Conservation (phyloP, 345 rosid genomes). For the Dipteronia dyeriana region DNA sequence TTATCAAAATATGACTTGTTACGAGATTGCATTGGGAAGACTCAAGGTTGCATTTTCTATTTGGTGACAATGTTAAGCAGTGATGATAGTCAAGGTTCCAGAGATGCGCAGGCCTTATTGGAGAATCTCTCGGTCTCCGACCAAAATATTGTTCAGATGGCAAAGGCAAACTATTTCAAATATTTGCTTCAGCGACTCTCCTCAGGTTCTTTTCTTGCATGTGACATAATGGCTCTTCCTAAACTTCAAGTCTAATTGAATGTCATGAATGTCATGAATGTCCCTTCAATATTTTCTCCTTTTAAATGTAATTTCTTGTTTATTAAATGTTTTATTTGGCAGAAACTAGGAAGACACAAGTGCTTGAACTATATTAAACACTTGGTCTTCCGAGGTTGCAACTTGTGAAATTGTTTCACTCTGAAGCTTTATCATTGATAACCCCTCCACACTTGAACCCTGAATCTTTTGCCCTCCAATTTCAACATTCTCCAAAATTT, state of each 20-base stretch:
- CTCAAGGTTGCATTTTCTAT: conserved; percentile 63
- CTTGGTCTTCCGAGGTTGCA: neutral
- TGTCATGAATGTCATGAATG: neutral
- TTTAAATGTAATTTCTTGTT: neutral
- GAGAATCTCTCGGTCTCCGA: conserved; percentile 59
- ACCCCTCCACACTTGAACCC: neutral
- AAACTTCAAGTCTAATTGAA: neutral
- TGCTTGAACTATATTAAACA: neutral
- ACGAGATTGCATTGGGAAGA: conserved; percentile 52
- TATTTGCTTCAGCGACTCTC: conserved; percentile 58
- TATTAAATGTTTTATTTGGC: neutral
- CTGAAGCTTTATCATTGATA: neutral
- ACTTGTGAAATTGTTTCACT: neutral
- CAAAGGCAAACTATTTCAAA: conserved; percentile 66
- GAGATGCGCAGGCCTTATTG: conserved; percentile 52
- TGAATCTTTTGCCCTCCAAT: neutral
- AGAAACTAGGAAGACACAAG: neutral
- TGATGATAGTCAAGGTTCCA: conserved; percentile 54
- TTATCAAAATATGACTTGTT: conserved; percentile 40
- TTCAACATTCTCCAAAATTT: neutral
- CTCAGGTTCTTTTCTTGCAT: conserved; percentile 38
- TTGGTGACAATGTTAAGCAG: conserved; percentile 62
- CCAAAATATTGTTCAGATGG: conserved; percentile 62
- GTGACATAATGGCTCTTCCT: conserved; percentile 16
- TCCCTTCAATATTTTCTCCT: neutral